Evolutionary conservation across 2,329 filamentous ascomycete genomes (phyloP).

Genomic region (Phialophora tarda): DNA sequence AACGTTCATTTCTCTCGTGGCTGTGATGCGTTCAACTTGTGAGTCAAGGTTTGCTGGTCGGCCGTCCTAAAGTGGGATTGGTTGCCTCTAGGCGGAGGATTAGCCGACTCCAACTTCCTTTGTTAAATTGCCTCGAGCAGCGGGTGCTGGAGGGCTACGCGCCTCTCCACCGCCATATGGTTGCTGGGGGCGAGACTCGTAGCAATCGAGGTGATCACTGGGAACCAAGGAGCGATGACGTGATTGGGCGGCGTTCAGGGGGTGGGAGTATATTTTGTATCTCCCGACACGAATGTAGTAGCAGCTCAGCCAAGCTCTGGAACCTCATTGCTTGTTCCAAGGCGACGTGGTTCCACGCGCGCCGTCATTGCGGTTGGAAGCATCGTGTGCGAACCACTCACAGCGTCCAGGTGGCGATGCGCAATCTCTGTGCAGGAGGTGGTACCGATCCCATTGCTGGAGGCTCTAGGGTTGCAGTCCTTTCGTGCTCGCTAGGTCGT

Average conservation of each 20-base stretch:
- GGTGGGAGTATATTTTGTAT: not conserved
- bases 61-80: conserved; percentile 5
- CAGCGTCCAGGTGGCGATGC: not conserved
- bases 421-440: conserved; percentile 18
- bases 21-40: conserved; percentile 12
- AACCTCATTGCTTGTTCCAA: conserved; percentile 3
- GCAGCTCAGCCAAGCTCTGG: not conserved
- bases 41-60: conserved; percentile 7
- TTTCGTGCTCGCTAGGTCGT: not conserved
- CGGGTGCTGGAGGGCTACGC: not conserved
- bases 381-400: not conserved
- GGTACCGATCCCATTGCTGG: not conserved
- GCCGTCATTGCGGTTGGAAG: conserved; percentile 2
- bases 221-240: conserved; percentile 1
- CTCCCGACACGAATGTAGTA: conserved; percentile 2
- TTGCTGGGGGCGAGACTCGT: conserved; percentile 12
- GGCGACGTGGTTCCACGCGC: not conserved
- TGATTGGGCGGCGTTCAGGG: conserved; percentile 8
- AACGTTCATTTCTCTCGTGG: conserved; percentile 8
- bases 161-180: conserved; percentile 13
- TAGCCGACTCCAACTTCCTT: conserved; percentile 11
- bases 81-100: conserved; percentile 2
- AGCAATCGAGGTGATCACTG: not conserved
- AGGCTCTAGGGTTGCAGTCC: not conserved
- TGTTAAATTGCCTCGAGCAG: conserved; percentile 7